Base-by-base conservation (phyloP, 495 filamentous ascomycete species). In the Collariella sp. region DNA sequence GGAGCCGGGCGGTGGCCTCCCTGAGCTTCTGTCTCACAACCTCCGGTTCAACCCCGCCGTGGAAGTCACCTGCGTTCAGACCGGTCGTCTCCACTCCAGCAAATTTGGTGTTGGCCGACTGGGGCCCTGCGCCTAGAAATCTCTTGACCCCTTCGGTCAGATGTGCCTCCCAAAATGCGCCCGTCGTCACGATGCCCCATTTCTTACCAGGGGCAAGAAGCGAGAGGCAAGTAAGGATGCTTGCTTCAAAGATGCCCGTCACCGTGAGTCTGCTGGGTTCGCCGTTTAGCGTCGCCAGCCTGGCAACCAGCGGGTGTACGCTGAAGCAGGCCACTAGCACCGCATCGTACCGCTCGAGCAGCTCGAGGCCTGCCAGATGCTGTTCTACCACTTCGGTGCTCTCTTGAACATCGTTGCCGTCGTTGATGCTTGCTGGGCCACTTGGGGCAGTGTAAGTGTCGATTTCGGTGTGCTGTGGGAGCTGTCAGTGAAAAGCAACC, bases 131-230 rank as follows among this genome's bases (percentile, higher is more conserved):
- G 22, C 75, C 85, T 18, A 84, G 68, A 50, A 78, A 85, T 0
- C 55, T 60, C 49, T 70, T 64, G 0, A 91, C 82, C 0, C 83
- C 89, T 0, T 73, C 66, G 2, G 71, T 76, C 24, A 96, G 73
- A 16, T 93, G 78, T 2, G 68, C 63, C 59, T 89, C 84, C 91
- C 91, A 98, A 52, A 79, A 82, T 49, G 79, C 81, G 0, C 93
- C 93, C 0, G 91, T 96, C 2, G 84, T 88, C 1, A 98, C 84
- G 57, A 98, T 94, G 11, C 91, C 93, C 72, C 94, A 96, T 36
- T 77, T 81, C 38, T 40, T 34, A 0, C 23, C 81, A 69, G 16
- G 69, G 54, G 52, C 66, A 24, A 67, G 71, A 18, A 68, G 64
- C 36, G 66, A 79, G 5, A 88, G 67, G 2, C 82, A 78, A 0